phyloP scores from a whole-genome alignment of 371 early-diverging fungal genomes.

The Phascolomyces articulosus region DNA sequence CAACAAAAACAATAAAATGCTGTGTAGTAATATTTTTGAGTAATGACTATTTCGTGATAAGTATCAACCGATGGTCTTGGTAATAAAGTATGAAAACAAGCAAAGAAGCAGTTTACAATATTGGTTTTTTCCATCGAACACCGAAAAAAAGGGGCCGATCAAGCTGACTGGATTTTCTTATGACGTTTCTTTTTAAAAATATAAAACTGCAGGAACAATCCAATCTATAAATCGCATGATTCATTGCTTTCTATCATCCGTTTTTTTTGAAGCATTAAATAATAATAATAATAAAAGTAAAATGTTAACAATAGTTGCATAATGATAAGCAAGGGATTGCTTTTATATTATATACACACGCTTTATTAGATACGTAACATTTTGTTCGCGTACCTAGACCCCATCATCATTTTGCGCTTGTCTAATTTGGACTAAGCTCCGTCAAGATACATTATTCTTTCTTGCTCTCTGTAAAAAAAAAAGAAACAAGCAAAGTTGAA shows the following conservation, averaged over 20 bases:
- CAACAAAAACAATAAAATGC: no score
- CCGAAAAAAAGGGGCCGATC: not conserved
- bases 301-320: no score
- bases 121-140: not conserved
- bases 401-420: not conserved
- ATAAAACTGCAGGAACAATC: not conserved
- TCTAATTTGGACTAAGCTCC: not conserved
- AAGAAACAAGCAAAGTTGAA: not conserved
- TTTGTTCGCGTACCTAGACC: no score
- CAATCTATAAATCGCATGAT: not conserved
- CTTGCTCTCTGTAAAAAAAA: not conserved
- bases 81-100: no score
- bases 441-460: conserved; percentile 4
- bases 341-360: not conserved
- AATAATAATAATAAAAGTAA: no score
- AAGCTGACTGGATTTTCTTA: not conserved
- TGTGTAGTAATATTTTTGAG: no score
- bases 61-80: no score
- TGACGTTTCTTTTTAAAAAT: no score
- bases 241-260: not conserved
- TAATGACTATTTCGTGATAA: no score
- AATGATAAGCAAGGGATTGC: not conserved
- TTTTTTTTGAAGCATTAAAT: not conserved
- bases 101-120: no score
- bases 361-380: not conserved